Evolutionary conservation across 106 monocot species (phyloP).

Genomic region (Allium sativum): DNA sequence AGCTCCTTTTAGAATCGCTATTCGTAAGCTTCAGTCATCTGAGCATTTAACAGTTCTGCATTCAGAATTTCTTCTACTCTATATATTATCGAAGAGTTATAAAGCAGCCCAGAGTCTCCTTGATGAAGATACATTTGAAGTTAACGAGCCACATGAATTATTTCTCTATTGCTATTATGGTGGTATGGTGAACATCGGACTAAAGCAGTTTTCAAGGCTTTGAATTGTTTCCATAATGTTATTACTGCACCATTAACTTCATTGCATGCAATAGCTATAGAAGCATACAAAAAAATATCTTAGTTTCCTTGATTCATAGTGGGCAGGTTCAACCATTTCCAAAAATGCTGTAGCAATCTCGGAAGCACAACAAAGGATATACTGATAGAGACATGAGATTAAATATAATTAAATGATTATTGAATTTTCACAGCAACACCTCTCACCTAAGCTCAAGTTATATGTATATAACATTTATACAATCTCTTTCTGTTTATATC

Average conservation of each 20-base stretch:
- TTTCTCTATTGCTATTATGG: slow-evolving; percentile 97
- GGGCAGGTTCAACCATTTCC: slow-evolving; percentile 77
- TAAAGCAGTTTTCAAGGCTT: slow-evolving; percentile 67
- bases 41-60: slow-evolving; percentile 82
- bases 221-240: slow-evolving; percentile 57
- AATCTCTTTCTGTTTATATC: too few relatives aligned
- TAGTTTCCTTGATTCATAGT: slow-evolving; percentile 78
- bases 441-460: too few relatives aligned
- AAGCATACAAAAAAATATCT: slow-evolving; percentile 93
- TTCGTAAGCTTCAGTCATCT: slow-evolving; percentile 57
- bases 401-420: too few relatives aligned
- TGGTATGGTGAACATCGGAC: slow-evolving; percentile 91
- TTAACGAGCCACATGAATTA: slow-evolving; percentile 84
- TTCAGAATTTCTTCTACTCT: slow-evolving; percentile 84
- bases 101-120: slow-evolving; percentile 61
- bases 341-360: slow-evolving; percentile 14
- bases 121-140: slow-evolving; percentile 64
- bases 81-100: slow-evolving; percentile 73
- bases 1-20: slow-evolving; percentile 63
- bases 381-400: slow-evolving; percentile 38
- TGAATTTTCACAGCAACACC: too few relatives aligned
- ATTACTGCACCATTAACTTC: slow-evolving; percentile 70
- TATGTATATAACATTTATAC: too few relatives aligned
- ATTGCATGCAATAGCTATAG: slow-evolving; percentile 91
- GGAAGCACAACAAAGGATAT: slow-evolving; percentile 40